phyloP scores from a whole-genome alignment of 805 yeast genomes.

The Peterozyma xylosa region DNA sequence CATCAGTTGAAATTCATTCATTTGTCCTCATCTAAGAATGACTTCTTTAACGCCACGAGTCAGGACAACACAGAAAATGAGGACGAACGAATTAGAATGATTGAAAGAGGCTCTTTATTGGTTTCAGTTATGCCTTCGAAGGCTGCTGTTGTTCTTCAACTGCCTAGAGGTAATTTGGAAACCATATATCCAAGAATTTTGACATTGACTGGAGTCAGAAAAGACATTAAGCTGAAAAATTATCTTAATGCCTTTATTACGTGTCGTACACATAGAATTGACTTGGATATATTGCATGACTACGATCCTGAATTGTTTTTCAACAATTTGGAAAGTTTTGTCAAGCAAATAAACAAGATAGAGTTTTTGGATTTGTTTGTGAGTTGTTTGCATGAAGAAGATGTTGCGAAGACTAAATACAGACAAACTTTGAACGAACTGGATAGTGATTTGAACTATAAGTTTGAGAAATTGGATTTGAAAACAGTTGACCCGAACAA shows the following conservation, averaged over 20 bases:
- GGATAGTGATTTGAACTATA: slow-evolving; percentile 10
- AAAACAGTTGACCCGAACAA: neutral
- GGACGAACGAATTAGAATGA: slow-evolving; percentile 82
- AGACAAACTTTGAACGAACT: slow-evolving; percentile 50
- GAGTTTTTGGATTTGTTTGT: slow-evolving; percentile 83
- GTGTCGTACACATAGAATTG: slow-evolving; percentile 88
- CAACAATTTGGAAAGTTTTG: slow-evolving; percentile 55
- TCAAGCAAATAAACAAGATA: slow-evolving; percentile 60
- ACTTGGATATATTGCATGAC: slow-evolving; percentile 84
- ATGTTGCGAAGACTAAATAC: slow-evolving; percentile 77
- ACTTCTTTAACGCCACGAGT: slow-evolving; percentile 23
- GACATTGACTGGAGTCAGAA: slow-evolving; percentile 79
- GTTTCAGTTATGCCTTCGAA: slow-evolving; percentile 77
- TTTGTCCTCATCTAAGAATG: slow-evolving; percentile 30
- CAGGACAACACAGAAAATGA: slow-evolving; percentile 15
- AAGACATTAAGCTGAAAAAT: slow-evolving; percentile 45
- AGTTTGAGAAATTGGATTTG: neutral
- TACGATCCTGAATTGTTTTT: slow-evolving; percentile 68
- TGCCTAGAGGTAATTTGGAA: slow-evolving; percentile 94
- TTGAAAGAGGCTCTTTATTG: slow-evolving; percentile 88
- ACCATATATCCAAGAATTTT: slow-evolving; percentile 89
- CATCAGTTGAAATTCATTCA: slow-evolving; percentile 79
- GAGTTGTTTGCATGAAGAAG: slow-evolving; percentile 79
- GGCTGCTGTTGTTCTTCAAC: slow-evolving; percentile 79
- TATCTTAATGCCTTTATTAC: slow-evolving; percentile 71